Conservation (phyloP, 495 filamentous ascomycete species). For the Opeltia flavorubescens region DNA sequence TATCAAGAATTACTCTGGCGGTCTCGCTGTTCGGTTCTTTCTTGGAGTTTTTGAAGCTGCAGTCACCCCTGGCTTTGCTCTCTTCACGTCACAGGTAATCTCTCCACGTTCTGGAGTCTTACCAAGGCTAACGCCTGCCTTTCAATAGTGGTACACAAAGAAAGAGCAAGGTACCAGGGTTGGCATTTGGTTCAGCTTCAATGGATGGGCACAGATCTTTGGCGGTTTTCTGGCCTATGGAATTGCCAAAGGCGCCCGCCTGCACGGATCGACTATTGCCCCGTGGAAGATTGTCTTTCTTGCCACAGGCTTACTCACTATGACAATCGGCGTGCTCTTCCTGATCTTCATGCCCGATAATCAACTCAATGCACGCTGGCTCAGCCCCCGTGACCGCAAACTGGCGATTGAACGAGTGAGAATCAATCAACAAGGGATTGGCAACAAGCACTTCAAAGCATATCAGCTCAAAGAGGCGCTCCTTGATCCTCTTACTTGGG, state of each 20-base stretch:
- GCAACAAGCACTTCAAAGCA: conserved; percentile 53
- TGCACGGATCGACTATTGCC: conserved; percentile 38
- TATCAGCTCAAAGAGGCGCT: conserved; percentile 48
- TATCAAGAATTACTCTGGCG: conserved; percentile 30
- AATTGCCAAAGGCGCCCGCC: conserved; percentile 41
- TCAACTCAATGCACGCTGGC: conserved; percentile 53
- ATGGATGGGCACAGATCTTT: conserved; percentile 45
- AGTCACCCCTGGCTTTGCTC: conserved; percentile 48
- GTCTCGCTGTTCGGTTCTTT: conserved; percentile 44
- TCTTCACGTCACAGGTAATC: conserved; percentile 38
- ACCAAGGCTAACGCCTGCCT: no score
- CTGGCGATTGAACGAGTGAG: conserved; percentile 47
- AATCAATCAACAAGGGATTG: conserved; percentile 52
- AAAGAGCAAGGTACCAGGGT: conserved; percentile 42
- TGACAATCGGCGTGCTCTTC: conserved; percentile 41
- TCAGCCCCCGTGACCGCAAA: conserved; percentile 46
- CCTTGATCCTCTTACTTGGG: conserved; percentile 48
- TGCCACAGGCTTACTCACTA: conserved; percentile 47
- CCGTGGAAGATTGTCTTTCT: conserved; percentile 60
- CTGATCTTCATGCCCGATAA: conserved; percentile 53
- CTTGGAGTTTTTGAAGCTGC: conserved; percentile 48
- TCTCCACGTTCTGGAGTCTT: not conserved
- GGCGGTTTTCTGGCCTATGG: conserved; percentile 51
- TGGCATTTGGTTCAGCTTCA: conserved; percentile 51
- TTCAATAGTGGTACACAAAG: conserved; percentile 40